Base-by-base conservation (phyloP, 1,284 basidiomycete species). In the Cryptococcus maquisensis region DNA sequence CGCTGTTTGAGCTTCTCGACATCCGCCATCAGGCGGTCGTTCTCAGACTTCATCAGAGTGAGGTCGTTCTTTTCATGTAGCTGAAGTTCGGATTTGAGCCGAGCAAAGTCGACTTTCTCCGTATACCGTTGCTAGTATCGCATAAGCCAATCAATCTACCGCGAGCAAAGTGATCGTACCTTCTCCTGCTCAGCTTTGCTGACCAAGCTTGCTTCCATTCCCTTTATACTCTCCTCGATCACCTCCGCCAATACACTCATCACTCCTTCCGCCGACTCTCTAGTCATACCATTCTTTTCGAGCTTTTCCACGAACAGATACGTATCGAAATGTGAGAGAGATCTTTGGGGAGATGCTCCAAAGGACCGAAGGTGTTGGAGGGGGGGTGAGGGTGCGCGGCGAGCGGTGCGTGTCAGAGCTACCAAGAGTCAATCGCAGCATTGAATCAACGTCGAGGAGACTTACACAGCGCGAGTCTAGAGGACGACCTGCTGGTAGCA, bases 11-110 rank as follows among this genome's bases (percentile, higher is more conserved):
- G 82, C 77, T 93, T 93, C 79, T 98, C 93, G 50, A 98, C 86
- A 69, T 99, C 95, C 35, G 84, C 82, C 67, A 90, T 81, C 18
- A 99, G 81, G 20, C 95, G 83, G 74, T 98, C 95, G 68, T 91
- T 97, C 78, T 95, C 92, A 42, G 90, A 86, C 78, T 94, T 96
- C 80, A 98, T 87, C 80, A 93, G 86, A 23, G 92, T 87, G 50
- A 97, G 83, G 72, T 99, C 95, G 69, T 98, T 98, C 82, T 95
- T 94, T 80, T 97, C 94, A 80, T 92, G 89, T 42, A 98, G 80
- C 77, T 97, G 90, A 28, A 98, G 81, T 72, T 97, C 95, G 16
- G 92, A 95, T 78, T 98, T 98, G 63, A 96, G 85, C 71, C 94
- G 87, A 5, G 93, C 90, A 75, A 98, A 98, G 77, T 98, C 95